Base-by-base conservation (phyloP, 2,329 filamentous ascomycete genomes). In the Davidsoniella neocaledoniae region DNA sequence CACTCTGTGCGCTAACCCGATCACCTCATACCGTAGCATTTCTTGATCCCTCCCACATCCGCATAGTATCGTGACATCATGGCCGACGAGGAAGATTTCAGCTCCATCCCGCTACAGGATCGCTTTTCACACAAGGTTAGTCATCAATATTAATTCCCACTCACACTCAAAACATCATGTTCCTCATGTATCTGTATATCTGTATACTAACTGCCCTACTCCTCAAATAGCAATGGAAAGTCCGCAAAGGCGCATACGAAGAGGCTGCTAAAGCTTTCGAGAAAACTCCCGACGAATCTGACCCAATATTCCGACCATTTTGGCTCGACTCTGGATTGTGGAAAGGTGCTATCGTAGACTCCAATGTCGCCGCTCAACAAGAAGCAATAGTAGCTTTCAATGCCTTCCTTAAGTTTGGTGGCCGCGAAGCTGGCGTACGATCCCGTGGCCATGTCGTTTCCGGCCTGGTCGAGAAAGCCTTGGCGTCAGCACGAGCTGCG, bases 331-430 rank as follows among this genome's bases (percentile, higher is more conserved):
- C 87, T 1, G 70, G 79, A 55, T 64, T 98, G 54, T 95, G 87
- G 90, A 96, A 96, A 64, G 81, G 79, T 36, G 91, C 88, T 1
- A 90, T 91, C 5, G 79, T 81, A 58, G 91, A 98, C 65, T 91
- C 88, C 49, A 98, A 98, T 59, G 91, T 98, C 52, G 91, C 90
- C 16, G 91, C 93, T 33, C 91, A 98, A 64, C 83, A 93, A 66
- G 93, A 98, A 58, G 91, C 85, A 54, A 77, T 98, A 44, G 79
- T 76, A 44, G 83, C 90, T 37, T 76, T 94, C 59, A 94, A 87
- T 65, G 81, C 86, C 1, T 98, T 96, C 62, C 73, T 98, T 51
- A 90, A 96, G 61, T 94, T 83, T 60, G 86, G 86, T 53, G 87
- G 90, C 50, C 72, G 76, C 52, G 83, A 93, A 57, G 81, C 83